Evolutionary conservation across 116 monocot species (phyloP).

Genomic region (Cymodocea nodosa): DNA sequence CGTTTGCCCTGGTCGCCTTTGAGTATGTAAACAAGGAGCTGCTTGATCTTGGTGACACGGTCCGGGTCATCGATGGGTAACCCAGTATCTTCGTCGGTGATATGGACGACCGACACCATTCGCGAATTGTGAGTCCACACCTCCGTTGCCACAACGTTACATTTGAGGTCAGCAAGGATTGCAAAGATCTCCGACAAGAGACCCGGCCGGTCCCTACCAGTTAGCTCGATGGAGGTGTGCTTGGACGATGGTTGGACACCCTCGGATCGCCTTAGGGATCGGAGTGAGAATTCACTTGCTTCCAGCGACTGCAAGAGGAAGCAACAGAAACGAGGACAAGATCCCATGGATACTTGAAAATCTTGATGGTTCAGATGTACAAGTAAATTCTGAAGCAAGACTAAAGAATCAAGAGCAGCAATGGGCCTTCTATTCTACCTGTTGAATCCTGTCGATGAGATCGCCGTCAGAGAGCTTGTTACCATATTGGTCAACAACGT

Average conservation of each 20-base stretch:
- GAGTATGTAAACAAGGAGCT: conserved; percentile 48
- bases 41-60: conserved; percentile 37
- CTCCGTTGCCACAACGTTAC: conserved; percentile 68
- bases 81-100: conserved; percentile 45
- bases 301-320: conserved; percentile 46
- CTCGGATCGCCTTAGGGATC: conserved; percentile 26
- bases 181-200: conserved; percentile 83
- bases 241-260: conserved; percentile 38
- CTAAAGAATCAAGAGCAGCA: too few species aligned
- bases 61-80: conserved; percentile 40
- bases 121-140: conserved; percentile 81
- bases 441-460: conserved; percentile 60
- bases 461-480: conserved; percentile 61
- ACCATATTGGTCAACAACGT: conserved; percentile 73
- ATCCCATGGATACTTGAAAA: too few species aligned
- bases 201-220: conserved; percentile 65
- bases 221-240: conserved; percentile 67
- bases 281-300: conserved; percentile 29
- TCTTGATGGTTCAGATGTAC: neutral
- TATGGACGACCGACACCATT: conserved; percentile 70
- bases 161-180: conserved; percentile 49
- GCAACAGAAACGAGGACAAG: too few species aligned
- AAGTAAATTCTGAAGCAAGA: too few species aligned
- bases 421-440: conserved; percentile 20
- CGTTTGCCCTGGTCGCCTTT: conserved; percentile 32